Conservation (phyloP, 140 eudicot species). For the Cichorium intybus region DNA sequence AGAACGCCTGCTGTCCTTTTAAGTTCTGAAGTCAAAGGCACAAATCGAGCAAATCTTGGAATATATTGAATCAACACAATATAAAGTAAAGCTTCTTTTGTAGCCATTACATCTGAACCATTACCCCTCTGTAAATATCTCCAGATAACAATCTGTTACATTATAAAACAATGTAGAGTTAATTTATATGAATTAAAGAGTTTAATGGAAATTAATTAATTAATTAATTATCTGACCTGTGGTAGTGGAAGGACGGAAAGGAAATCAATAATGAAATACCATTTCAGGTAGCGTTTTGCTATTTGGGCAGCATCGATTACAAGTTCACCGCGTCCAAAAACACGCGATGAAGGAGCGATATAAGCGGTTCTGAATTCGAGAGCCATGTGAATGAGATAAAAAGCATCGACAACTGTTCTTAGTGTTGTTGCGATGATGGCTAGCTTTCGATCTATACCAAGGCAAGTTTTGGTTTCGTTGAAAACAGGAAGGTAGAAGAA, state of each 20-base stretch:
- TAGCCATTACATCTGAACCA: slow-evolving; percentile 80
- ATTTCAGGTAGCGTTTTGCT: slow-evolving; percentile 73
- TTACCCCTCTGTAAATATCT: slow-evolving; percentile 63
- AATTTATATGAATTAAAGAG: not conserved
- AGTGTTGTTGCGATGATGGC: slow-evolving; percentile 74
- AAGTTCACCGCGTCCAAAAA: slow-evolving; percentile 97
- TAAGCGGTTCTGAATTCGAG: slow-evolving; percentile 91
- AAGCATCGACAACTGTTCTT: slow-evolving; percentile 75
- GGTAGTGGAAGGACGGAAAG: slow-evolving; percentile 90
- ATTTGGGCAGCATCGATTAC: slow-evolving; percentile 87
- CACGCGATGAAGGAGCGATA: slow-evolving; percentile 96
- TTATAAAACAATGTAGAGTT: slow-evolving; percentile 5
- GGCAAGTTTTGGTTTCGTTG: slow-evolving; percentile 42
- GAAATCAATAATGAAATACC: slow-evolving; percentile 81
- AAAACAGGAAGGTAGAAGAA: slow-evolving; percentile 90
- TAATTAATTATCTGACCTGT: slow-evolving; percentile 48
- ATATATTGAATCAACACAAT: slow-evolving; percentile 75
- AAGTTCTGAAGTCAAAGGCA: slow-evolving; percentile 80
- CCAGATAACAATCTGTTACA: slow-evolving; percentile 83
- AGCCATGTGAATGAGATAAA: slow-evolving; percentile 86
- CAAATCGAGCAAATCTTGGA: slow-evolving; percentile 71
- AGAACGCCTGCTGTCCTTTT: slow-evolving; percentile 92
- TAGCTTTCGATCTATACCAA: slow-evolving; percentile 66
- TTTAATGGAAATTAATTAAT: not conserved
- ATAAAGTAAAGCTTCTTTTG: slow-evolving; percentile 77